Evolutionary conservation across 2,329 filamentous ascomycete species (phyloP).

Genomic region (Colletotrichum sp.): DNA sequence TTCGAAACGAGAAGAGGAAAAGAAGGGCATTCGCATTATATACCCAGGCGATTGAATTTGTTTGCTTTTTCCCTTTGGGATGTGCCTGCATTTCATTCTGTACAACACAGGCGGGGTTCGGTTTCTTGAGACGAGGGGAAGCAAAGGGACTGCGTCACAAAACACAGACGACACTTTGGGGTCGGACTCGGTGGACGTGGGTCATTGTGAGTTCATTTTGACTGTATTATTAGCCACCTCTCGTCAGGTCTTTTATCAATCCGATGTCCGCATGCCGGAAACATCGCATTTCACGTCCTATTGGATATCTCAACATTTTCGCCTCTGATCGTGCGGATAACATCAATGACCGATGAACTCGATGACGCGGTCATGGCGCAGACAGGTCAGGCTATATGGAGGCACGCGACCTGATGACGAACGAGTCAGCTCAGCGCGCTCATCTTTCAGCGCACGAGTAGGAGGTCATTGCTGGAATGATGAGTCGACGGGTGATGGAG

Average conservation of each 20-base stretch:
- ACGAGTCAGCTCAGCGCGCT: neutral
- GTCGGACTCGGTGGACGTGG: neutral
- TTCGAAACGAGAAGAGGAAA: neutral
- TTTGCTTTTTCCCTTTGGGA: neutral
- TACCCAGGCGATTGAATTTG: constrained; percentile 9
- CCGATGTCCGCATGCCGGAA: neutral
- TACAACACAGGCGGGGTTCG: neutral
- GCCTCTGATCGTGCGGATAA: neutral
- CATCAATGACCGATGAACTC: neutral
- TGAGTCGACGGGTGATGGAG: neutral
- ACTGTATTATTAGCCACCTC: neutral
- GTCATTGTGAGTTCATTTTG: neutral
- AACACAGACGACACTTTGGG: neutral
- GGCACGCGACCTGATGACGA: neutral
- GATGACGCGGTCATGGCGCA: neutral
- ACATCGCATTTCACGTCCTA: neutral
- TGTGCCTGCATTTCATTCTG: neutral
- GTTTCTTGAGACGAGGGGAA: neutral
- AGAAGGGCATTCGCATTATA: constrained; percentile 10
- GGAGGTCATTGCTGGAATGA: neutral
- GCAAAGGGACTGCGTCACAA: neutral
- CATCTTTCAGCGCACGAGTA: neutral
- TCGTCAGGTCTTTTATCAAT: neutral
- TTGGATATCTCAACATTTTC: neutral
- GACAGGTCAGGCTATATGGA: neutral